Evolutionary conservation across 202 grass and related monocot species (phyloP).

Genomic region (Saccharum hybrid): DNA sequence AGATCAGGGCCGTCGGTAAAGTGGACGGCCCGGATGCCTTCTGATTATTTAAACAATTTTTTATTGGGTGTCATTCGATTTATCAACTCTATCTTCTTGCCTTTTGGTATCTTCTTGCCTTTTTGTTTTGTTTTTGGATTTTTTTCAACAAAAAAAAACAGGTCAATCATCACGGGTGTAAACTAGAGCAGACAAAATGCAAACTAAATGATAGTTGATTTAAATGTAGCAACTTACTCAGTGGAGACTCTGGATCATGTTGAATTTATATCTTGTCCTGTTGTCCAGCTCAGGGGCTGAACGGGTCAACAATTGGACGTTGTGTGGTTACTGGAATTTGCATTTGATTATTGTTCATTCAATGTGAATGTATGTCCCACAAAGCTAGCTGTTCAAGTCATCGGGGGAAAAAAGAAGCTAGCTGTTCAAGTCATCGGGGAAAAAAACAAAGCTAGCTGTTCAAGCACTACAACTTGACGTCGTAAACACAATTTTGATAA

Average conservation of each 20-base stretch:
- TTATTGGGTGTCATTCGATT: background rate
- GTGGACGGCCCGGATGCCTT: conserved; percentile 23
- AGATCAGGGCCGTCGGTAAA: conserved; percentile 27
- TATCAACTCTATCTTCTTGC: background rate
- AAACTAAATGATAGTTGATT: conserved; percentile 1
- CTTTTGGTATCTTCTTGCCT: background rate
- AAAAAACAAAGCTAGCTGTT: background rate
- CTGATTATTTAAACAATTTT: background rate
- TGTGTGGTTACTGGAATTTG: conserved; percentile 10
- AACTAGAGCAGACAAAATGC: background rate
- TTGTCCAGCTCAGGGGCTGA: conserved; percentile 37
- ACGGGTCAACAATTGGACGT: conserved; percentile 45
- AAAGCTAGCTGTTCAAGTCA: background rate
- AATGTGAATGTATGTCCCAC: background rate
- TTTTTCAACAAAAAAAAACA: background rate
- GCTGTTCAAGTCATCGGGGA: background rate
- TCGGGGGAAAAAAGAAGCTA: background rate
- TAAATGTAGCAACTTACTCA: background rate
- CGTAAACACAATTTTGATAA: background rate
- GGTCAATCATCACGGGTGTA: conserved; percentile 19
- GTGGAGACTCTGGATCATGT: background rate
- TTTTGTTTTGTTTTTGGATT: background rate
- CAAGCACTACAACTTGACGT: conserved; percentile 34
- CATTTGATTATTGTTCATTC: conserved; percentile 8
- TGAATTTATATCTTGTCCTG: conserved; percentile 34